Evolutionary conservation across 768 basidiomycete genomes (phyloP).

Genomic region (Mrakia hoshinonis): DNA sequence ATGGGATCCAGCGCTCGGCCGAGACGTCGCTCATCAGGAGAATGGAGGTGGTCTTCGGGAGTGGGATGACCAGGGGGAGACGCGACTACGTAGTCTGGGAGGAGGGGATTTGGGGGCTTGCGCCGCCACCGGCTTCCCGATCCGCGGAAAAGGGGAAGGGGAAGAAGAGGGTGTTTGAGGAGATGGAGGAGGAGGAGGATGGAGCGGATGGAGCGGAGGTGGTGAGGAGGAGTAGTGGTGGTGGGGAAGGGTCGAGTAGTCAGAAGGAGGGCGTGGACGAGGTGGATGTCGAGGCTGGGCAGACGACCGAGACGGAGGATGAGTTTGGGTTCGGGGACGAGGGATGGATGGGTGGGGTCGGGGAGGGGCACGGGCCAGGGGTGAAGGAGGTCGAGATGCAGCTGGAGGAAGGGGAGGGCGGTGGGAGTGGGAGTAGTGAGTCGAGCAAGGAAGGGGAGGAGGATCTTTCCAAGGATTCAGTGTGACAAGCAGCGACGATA

Average conservation of each 20-base stretch:
- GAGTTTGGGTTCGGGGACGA: conserved; percentile 27
- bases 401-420: background rate
- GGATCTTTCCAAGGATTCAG: background rate
- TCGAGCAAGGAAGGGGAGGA: background rate
- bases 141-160: background rate
- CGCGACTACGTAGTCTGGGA: conserved; percentile 67
- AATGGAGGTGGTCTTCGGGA: conserved; percentile 69
- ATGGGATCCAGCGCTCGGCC: no score
- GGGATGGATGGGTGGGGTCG: background rate
- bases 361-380: background rate
- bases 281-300: background rate
- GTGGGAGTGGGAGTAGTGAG: background rate
- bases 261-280: background rate
- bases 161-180: background rate
- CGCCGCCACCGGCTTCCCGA: no score
- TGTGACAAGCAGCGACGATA: background rate
- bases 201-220: conserved; percentile 2
- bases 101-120: conserved; percentile 51
- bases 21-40: conserved; percentile 52
- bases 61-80: conserved; percentile 51
- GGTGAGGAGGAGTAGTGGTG: background rate
- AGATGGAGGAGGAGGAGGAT: background rate
- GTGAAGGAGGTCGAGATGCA: background rate
- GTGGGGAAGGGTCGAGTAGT: conserved; percentile 5
- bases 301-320: background rate